Conservation (phyloP, 192 early-diverging fungal species). For the Mortierella antarctica region DNA sequence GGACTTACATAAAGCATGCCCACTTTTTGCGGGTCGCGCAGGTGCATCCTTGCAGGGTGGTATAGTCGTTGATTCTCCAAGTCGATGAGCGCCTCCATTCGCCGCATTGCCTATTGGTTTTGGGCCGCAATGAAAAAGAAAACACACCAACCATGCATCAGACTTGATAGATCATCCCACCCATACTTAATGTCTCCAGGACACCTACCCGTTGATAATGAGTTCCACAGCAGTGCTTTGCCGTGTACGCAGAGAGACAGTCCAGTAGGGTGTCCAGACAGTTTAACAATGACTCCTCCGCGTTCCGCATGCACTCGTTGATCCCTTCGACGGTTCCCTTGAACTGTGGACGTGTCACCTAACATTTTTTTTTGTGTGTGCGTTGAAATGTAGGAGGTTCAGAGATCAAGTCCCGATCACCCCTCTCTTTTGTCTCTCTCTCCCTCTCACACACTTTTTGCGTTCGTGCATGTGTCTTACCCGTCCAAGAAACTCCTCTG, state of each 20-base stretch:
- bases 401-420: too few species aligned
- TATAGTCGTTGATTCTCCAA: conserved; percentile 32
- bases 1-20: conserved; percentile 51
- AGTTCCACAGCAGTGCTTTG: conserved; percentile 48
- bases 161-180: not conserved
- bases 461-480: conserved; percentile 10
- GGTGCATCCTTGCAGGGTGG: conserved; percentile 47
- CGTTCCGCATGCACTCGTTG: conserved; percentile 37
- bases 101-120: conserved; percentile 14
- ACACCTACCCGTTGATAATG: conserved; percentile 42
- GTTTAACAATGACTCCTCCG: conserved; percentile 36
- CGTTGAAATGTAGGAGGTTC: too few species aligned
- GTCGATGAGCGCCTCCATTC: conserved; percentile 36
- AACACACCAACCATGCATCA: not conserved
- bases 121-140: not conserved
- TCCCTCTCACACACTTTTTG: not conserved
- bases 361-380: not conserved
- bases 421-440: not conserved
- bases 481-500: conserved; percentile 42
- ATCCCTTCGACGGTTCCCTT: conserved; percentile 35
- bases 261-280: conserved; percentile 47
- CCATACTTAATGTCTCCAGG: not conserved
- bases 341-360: conserved; percentile 39
- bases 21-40: conserved; percentile 43
- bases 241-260: conserved; percentile 47